Base-by-base conservation (phyloP, 768 basidiomycete species). In the Gymnopilus dilepis region DNA sequence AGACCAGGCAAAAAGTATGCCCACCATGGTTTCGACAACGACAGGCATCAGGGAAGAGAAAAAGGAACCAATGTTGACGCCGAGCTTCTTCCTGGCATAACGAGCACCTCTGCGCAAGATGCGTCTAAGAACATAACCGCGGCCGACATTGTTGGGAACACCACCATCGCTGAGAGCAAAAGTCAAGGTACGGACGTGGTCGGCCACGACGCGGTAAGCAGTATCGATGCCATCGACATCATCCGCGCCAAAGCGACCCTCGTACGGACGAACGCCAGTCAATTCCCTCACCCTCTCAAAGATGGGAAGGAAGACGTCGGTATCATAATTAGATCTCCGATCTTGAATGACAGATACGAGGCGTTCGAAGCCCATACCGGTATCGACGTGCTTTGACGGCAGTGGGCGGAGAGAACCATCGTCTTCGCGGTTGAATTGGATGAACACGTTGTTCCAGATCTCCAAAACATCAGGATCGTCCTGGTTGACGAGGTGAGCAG, bases 401-500 rank as follows among this genome's bases (percentile, higher is more conserved):
- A 99, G 84, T 0, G 85, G 61, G 55, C 84, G 87, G 15, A 99
- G 84, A 19, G 88, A 86, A 40, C 92, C 91, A 59, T 96, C 92
- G 43, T 87, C 85, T 74, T 99, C 97, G 48, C 97, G 92, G 73
- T 99, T 99, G 81, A 92, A 99, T 70, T 98, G 96, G 72, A 99
- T 99, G 74, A 98, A 99, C 59, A 99, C 97, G 73, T 97, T 98
- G 80, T 99, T 99, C 97, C 97, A 99, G 67, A 99, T 96, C 76
- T 97, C 95, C 60, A 99, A 84, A 7, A 99, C 97, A 64, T 96
- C 89, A 1, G 97, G 95, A 71, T 99, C 97, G 73, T 99, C 97
- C 67, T 89, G 83, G 74, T 99, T 99, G 66, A 99, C 97, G 48
- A 97, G 87, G 68, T 89, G 82, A 6, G 95, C 86, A 54, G 95